Percentiles rank a stretch among this genome's conserved stretches.
Evolutionary conservation across 345 rosid species (phyloP).

Genomic region (Sonneratia alba): DNA sequence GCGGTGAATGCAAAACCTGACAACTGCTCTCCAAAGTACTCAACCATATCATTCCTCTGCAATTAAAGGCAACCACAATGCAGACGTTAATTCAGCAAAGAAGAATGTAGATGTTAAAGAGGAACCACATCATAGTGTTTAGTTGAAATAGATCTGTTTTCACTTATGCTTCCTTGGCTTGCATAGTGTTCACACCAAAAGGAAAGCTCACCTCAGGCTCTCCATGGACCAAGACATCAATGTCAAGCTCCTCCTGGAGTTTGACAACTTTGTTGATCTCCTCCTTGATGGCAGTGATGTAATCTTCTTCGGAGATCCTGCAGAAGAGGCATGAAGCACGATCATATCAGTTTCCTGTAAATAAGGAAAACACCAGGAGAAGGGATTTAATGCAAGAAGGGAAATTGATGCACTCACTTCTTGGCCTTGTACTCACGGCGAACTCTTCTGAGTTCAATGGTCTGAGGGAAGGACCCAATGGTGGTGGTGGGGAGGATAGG

Average conservation of each 20-base stretch:
- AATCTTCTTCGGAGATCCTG: slow-evolving; percentile 89
- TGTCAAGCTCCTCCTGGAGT: slow-evolving; percentile 87
- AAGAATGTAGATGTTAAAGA: not conserved
- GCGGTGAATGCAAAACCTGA: slow-evolving; percentile 90
- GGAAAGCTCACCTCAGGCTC: slow-evolving; percentile 77
- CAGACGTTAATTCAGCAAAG: not conserved
- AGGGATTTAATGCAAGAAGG: slow-evolving; percentile 1
- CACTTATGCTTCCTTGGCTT: not conserved
- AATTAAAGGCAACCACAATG: slow-evolving; percentile 5
- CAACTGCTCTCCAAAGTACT: slow-evolving; percentile 94
- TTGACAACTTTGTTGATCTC: slow-evolving; percentile 89
- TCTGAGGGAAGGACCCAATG: slow-evolving; percentile 84
- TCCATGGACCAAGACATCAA: slow-evolving; percentile 96
- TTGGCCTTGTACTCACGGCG: slow-evolving; percentile 99
- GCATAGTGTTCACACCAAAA: not conserved
- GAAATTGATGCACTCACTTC: slow-evolving; percentile 40
- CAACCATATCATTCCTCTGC: slow-evolving; percentile 99
- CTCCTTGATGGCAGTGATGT: slow-evolving; percentile 72
- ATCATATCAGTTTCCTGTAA: not conserved
- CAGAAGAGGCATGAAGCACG: not conserved
- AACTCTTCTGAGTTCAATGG: slow-evolving; percentile 80
- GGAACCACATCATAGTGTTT: too few species aligned
- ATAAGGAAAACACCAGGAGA: not conserved
- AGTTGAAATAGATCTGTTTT: not conserved
- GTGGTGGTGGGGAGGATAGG: slow-evolving; percentile 69